phyloP scores from a whole-genome alignment of 2,329 filamentous ascomycete genomes.

The Moelleriella libera region DNA sequence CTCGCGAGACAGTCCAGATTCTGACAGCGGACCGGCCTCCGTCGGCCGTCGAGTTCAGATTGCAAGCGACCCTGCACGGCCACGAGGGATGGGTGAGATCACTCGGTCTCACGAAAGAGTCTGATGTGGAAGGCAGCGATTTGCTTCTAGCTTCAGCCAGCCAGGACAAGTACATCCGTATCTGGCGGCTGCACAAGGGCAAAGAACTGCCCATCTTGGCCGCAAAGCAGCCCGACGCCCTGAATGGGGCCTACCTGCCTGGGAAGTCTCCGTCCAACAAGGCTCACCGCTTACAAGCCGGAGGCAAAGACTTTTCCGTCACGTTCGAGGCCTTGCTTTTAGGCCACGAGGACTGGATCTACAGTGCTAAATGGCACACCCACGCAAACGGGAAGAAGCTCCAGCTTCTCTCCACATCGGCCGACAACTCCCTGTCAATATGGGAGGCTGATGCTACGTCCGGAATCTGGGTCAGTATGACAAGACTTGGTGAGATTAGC shows the following conservation, averaged over 20 bases:
- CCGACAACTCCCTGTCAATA: conserved; percentile 86
- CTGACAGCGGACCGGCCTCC: conserved; percentile 42
- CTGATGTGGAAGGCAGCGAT: conserved; percentile 40
- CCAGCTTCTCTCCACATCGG: conserved; percentile 77
- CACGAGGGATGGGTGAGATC: conserved; percentile 94
- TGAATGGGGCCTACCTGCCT: conserved; percentile 41
- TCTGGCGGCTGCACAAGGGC: conserved; percentile 76
- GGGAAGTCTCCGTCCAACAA: conserved; percentile 79
- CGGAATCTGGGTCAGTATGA: conserved; percentile 80
- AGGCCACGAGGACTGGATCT: conserved; percentile 97
- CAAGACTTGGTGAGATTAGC: conserved; percentile 84
- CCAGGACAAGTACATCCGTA: conserved; percentile 91
- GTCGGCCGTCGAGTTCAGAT: conserved; percentile 39
- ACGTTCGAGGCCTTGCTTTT: conserved; percentile 90
- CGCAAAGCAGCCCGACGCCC: conserved; percentile 38
- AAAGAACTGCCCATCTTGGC: conserved; percentile 45
- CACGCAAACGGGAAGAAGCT: conserved; percentile 35
- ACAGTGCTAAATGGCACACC: conserved; percentile 65
- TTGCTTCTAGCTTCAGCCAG: conserved; percentile 81
- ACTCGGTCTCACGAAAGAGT: conserved; percentile 61
- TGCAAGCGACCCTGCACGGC: conserved; percentile 66
- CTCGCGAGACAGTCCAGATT: conserved; percentile 67
- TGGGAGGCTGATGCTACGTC: conserved; percentile 78
- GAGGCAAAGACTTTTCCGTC: conserved; percentile 53
- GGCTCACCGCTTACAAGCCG: conserved; percentile 58